Evolutionary conservation across 306 rosid genomes (phyloP).

Genomic region (Psophocarpus tetragonolobus): DNA sequence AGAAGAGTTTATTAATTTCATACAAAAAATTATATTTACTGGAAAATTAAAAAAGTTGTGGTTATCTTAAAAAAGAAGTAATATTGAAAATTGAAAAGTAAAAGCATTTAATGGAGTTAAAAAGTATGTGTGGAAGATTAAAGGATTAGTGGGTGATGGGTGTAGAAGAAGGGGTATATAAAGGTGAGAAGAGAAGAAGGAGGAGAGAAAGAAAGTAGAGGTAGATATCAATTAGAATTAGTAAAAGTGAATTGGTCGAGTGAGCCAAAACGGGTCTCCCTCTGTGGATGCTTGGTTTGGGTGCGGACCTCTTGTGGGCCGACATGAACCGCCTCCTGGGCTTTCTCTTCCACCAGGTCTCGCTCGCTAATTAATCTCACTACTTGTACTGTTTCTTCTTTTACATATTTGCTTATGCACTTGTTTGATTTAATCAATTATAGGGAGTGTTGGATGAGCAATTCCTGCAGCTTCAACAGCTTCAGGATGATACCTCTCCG

Average conservation of each 20-base stretch:
- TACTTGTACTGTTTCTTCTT: too few relatives aligned
- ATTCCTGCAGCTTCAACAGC: conserved; percentile 92
- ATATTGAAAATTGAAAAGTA: background rate
- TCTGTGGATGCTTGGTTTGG: conserved; percentile 93
- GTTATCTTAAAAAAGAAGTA: too few relatives aligned
- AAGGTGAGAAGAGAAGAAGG: too few relatives aligned
- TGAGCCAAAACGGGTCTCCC: conserved; percentile 97
- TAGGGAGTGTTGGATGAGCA: conserved; percentile 95
- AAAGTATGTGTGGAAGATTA: too few relatives aligned
- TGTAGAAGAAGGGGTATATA: too few relatives aligned
- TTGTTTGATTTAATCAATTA: background rate
- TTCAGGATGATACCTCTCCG: conserved; percentile 88
- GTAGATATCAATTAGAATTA: too few relatives aligned
- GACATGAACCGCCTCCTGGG: conserved; percentile 97
- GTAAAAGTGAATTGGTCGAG: background rate
- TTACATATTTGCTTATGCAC: too few relatives aligned
- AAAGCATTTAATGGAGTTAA: background rate
- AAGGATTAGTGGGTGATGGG: too few relatives aligned
- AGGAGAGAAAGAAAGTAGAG: too few relatives aligned
- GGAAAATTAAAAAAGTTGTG: background rate
- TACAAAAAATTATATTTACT: too few relatives aligned
- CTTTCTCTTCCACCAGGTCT: conserved; percentile 94
- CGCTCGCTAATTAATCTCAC: too few relatives aligned
- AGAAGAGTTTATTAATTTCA: background rate
- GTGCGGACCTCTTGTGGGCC: conserved; percentile 84